Conservation (phyloP, 495 filamentous ascomycete species). For the Tetracladium setigerum region DNA sequence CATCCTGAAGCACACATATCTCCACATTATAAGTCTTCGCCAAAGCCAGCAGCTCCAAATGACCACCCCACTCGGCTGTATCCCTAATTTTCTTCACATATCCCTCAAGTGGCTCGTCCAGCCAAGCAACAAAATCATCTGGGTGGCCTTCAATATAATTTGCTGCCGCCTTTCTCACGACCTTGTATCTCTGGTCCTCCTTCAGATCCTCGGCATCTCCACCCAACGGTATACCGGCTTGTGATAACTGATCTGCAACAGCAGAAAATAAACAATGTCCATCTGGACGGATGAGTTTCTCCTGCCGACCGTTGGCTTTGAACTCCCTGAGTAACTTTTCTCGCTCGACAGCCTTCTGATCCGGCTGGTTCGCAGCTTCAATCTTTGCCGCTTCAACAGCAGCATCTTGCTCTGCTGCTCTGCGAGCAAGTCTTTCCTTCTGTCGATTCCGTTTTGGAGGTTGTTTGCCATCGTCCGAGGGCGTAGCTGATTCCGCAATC, state of each 20-base stretch:
- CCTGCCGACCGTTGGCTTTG: conserved; percentile 50
- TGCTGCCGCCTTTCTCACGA: conserved; percentile 48
- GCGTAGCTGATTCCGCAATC: conserved; percentile 16
- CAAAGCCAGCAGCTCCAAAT: conserved; percentile 80
- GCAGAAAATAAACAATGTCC: conserved; percentile 96
- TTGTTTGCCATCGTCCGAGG: conserved; percentile 19
- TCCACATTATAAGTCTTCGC: conserved; percentile 74
- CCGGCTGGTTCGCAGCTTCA: conserved; percentile 67
- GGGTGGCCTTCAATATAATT: conserved; percentile 43
- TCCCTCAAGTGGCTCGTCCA: conserved; percentile 71
- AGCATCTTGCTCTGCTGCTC: conserved; percentile 76
- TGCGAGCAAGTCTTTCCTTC: conserved; percentile 82
- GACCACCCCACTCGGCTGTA: conserved; percentile 95
- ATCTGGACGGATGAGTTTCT: conserved; percentile 79
- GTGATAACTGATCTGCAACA: conserved; percentile 71
- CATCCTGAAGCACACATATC: conserved; percentile 83
- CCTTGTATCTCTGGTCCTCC: conserved; percentile 36
- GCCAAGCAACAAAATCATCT: conserved; percentile 56
- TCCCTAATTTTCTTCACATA: conserved; percentile 74
- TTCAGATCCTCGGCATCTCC: conserved; percentile 14
- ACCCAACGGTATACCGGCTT: conserved; percentile 31
- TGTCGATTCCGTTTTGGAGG: conserved; percentile 78
- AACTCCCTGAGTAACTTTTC: conserved; percentile 60
- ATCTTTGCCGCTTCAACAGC: conserved; percentile 54
- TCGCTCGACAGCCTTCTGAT: conserved; percentile 67